Percentiles rank a stretch among this genome's conserved stretches.
These are phyloP conservation scores for Microbotryum intermedium DNA, from an alignment of 1,284 basidiomycete species.

Conservation along the genomic window DNA sequence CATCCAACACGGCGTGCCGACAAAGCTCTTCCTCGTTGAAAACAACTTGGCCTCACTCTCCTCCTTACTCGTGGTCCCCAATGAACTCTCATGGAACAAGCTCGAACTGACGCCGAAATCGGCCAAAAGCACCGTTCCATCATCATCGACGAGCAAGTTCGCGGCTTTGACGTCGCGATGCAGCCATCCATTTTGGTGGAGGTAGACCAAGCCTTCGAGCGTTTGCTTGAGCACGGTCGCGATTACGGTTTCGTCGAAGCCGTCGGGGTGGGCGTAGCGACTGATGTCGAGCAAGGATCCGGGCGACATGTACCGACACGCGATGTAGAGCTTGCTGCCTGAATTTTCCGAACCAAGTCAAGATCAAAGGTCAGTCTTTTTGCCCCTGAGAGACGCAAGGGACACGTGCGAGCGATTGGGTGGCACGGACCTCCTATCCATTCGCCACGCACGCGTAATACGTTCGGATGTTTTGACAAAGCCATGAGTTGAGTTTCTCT, in stretches of 20 bases:
- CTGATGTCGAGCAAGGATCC: constrained; percentile 37
- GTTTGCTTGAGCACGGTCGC: constrained; percentile 74
- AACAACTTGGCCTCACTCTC: constrained; percentile 45
- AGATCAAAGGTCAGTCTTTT: not conserved
- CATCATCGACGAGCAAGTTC: constrained; percentile 66
- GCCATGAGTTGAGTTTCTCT: constrained; percentile 87
- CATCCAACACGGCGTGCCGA: constrained; percentile 92
- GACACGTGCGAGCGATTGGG: not conserved
- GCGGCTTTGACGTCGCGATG: constrained; percentile 83
- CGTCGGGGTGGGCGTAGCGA: constrained; percentile 68
- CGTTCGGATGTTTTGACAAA: constrained; percentile 84
- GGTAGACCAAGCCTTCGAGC: constrained; percentile 68
- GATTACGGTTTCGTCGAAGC: constrained; percentile 76
- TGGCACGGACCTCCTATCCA: constrained; percentile 62
- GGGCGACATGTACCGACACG: constrained; percentile 72
- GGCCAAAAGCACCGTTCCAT: constrained; percentile 74
- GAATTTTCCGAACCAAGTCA: not conserved
- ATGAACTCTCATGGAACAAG: constrained; percentile 51
- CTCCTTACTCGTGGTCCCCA: not conserved
- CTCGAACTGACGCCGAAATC: constrained; percentile 81
- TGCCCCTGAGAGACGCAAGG: not conserved
- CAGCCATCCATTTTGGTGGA: constrained; percentile 79
- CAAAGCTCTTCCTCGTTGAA: constrained; percentile 68
- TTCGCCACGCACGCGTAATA: constrained; percentile 75
- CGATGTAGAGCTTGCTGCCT: constrained; percentile 66